phyloP scores from a whole-genome alignment of 1,139 yeast species.

The Hansenula lynferdii region DNA sequence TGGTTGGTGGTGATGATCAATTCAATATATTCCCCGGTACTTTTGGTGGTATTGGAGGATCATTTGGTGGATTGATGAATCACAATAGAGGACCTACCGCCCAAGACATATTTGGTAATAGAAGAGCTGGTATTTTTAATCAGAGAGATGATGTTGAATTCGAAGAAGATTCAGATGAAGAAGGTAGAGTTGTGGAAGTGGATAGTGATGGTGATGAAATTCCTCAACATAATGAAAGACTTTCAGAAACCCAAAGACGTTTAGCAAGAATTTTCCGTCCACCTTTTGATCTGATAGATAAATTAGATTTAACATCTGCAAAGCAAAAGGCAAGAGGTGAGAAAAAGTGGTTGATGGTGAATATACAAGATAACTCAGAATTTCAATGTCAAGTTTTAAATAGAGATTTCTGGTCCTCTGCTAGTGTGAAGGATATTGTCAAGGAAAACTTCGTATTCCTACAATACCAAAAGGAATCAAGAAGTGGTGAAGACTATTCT shows the following conservation, averaged over 20 bases:
- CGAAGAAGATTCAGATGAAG: slow-evolving; percentile 15
- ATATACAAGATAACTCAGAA: slow-evolving; percentile 80
- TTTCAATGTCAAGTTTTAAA: slow-evolving; percentile 88
- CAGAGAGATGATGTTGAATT: slow-evolving; percentile 37
- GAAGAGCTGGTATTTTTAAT: slow-evolving; percentile 42
- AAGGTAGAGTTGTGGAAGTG: slow-evolving; percentile 27
- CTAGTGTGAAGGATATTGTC: slow-evolving; percentile 57
- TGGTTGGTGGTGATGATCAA: slow-evolving; percentile 42
- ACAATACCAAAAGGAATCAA: slow-evolving; percentile 76
- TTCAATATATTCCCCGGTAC: slow-evolving; percentile 28
- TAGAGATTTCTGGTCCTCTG: slow-evolving; percentile 87
- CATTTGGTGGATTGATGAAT: slow-evolving; percentile 25
- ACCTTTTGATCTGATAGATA: slow-evolving; percentile 83
- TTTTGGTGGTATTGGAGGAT: slow-evolving; percentile 33
- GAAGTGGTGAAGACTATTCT: slow-evolving; percentile 63
- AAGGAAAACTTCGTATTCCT: slow-evolving; percentile 69
- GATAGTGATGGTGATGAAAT: slow-evolving; percentile 27
- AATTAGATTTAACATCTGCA: slow-evolving; percentile 66
- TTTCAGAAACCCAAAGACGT: slow-evolving; percentile 62
- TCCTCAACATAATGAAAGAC: no score
- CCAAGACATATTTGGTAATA: slow-evolving; percentile 35
- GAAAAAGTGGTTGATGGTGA: slow-evolving; percentile 80
- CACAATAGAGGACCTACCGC: slow-evolving; percentile 10
- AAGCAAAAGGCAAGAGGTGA: slow-evolving; percentile 56
- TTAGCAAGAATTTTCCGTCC: slow-evolving; percentile 84